Evolutionary conservation across 768 basidiomycete genomes (phyloP).

Genomic region (Boletus subcaerulescens): DNA sequence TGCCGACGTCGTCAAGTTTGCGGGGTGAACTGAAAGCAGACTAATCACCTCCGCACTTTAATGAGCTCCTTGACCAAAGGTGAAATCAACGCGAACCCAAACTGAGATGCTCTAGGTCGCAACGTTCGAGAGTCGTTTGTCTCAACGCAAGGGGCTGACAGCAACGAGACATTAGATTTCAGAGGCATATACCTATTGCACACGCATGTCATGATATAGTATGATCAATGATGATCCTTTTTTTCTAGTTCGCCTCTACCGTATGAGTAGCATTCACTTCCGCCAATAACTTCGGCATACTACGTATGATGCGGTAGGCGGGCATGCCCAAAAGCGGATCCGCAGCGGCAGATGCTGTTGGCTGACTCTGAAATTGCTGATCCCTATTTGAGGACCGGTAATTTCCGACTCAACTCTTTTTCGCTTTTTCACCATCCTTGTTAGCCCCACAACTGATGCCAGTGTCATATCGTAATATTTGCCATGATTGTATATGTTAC

Average conservation of each 20-base stretch:
- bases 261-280: constrained; percentile 29
- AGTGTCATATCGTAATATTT: no score
- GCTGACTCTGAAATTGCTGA: no score
- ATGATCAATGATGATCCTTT: constrained; percentile 19
- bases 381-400: no score
- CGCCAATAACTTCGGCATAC: constrained; percentile 59
- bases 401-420: no score
- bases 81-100: constrained; percentile 25
- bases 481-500: no score
- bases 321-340: no score
- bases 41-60: constrained; percentile 89
- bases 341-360: no score
- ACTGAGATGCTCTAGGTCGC: constrained; percentile 57
- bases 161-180: constrained; percentile 4
- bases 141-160: constrained; percentile 72
- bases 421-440: no score
- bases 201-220: constrained; percentile 14
- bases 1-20: constrained; percentile 79
- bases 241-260: constrained; percentile 13
- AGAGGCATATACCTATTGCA: constrained; percentile 25
- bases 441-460: no score
- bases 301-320: no score
- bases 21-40: constrained; percentile 87
- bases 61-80: constrained; percentile 92
- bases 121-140: constrained; percentile 87